Evolutionary conservation across 176 grass and related monocot species (phyloP).

Genomic region (Triticum timopheevii): DNA sequence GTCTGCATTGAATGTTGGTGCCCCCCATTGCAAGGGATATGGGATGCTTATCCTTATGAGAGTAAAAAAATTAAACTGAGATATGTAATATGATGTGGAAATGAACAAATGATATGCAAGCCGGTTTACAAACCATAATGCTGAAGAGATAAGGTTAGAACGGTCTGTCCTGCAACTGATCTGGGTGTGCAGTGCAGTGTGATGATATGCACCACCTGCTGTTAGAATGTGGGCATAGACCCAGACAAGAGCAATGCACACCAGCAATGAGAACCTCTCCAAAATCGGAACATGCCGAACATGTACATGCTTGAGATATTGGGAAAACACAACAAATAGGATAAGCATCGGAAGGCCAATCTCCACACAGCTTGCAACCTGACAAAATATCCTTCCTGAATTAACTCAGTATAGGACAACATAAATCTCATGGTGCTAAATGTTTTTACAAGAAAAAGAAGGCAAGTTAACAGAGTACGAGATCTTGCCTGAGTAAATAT

Average conservation of each 20-base stretch:
- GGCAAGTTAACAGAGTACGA: not conserved
- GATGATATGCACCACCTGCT: constrained; percentile 77
- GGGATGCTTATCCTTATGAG: constrained; percentile 90
- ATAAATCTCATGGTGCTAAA: constrained; percentile 4
- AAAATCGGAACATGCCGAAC: constrained; percentile 58
- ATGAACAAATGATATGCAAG: not conserved
- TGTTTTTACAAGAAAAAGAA: not conserved
- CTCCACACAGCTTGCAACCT: constrained; percentile 93
- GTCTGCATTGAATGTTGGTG: constrained; percentile 86
- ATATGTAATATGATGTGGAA: constrained; percentile 4
- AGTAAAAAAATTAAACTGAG: not conserved
- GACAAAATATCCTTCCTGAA: constrained; percentile 23
- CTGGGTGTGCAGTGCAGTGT: constrained; percentile 63
- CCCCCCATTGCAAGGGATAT: constrained; percentile 91
- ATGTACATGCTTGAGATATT: constrained; percentile 84
- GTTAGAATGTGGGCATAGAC: constrained; percentile 88
- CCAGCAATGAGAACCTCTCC: constrained; percentile 84
- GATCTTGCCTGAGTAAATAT: not conserved
- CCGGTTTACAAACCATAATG: constrained; percentile 56
- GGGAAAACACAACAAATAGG: constrained; percentile 72
- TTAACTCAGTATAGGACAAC: constrained; percentile 12
- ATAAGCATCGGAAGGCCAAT: constrained; percentile 91
- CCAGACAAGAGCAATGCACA: constrained; percentile 79
- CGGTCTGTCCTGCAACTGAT: constrained; percentile 75
- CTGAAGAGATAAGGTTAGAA: constrained; percentile 87